Percentiles rank a stretch among this genome's conserved stretches.
phyloP scores from a whole-genome alignment of 495 filamentous ascomycete genomes.

The Pyrenula massariospora region DNA sequence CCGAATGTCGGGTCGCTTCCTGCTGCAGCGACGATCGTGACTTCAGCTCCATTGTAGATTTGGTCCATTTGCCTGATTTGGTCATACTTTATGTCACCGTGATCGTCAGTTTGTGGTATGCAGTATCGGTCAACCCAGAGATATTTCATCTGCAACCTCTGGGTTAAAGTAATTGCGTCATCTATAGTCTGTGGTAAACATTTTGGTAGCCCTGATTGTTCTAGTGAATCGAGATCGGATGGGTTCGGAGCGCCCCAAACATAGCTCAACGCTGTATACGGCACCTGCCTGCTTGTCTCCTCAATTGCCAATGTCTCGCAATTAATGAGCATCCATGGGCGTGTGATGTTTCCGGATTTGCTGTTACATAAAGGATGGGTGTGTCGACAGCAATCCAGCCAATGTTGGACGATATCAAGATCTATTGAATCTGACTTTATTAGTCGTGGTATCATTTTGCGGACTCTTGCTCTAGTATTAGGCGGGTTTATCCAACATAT shows the following conservation, averaged over 20 bases:
- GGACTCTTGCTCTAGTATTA: not conserved
- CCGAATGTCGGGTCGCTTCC: constrained; percentile 11
- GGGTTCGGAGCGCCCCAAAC: not conserved
- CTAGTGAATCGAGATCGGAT: not conserved
- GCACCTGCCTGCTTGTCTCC: not conserved
- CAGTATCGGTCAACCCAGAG: constrained; percentile 7
- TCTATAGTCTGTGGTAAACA: constrained; percentile 6
- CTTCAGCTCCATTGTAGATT: constrained; percentile 15
- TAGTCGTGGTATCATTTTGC: not conserved
- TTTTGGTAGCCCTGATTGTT: not conserved
- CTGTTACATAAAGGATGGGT: not conserved
- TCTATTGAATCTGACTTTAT: not conserved
- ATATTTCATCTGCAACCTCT: constrained; percentile 4
- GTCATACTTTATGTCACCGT: constrained; percentile 2
- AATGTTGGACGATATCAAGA: not conserved
- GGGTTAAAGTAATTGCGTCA: constrained; percentile 7
- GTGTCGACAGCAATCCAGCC: not conserved
- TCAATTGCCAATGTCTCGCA: not conserved
- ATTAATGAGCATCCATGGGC: not conserved
- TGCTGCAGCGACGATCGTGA: constrained; percentile 12
- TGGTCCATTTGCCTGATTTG: constrained; percentile 11
- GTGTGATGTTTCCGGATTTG: not conserved
- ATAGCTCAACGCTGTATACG: not conserved
- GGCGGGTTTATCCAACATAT: not conserved
- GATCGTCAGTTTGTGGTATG: constrained; percentile 11